phyloP scores from a whole-genome alignment of 768 basidiomycete genomes.

The Kwoniella dejecticola region DNA sequence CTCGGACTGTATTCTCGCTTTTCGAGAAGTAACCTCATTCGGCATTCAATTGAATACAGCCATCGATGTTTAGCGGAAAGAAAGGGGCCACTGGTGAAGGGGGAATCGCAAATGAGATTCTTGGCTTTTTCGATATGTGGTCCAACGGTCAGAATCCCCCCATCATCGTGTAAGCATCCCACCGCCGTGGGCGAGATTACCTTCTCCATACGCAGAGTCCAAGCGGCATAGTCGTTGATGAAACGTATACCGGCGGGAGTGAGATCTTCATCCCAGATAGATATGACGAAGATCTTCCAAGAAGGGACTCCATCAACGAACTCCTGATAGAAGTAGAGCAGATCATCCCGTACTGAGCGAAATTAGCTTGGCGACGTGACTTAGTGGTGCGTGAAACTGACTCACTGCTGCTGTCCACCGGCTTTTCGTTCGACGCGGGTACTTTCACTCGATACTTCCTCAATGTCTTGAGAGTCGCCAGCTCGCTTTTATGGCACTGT shows the following conservation, averaged over 20 bases:
- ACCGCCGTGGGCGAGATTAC: constrained; percentile 11
- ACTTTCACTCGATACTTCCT: constrained; percentile 4
- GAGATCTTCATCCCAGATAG: background rate
- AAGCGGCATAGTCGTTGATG: constrained; percentile 7
- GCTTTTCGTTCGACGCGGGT: constrained; percentile 3
- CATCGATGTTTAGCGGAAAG: constrained; percentile 5
- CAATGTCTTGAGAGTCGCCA: constrained; percentile 23
- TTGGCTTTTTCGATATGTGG: background rate
- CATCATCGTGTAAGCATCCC: background rate
- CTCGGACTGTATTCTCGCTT: background rate
- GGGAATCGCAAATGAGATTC: background rate
- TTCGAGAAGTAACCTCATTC: background rate
- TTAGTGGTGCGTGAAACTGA: background rate
- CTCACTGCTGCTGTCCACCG: background rate
- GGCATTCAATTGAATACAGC: constrained; percentile 10
- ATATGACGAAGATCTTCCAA: background rate
- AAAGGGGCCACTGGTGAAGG: constrained; percentile 1
- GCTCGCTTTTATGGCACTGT: constrained; percentile 18
- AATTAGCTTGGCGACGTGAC: too few species aligned
- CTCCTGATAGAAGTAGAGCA: constrained; percentile 12
- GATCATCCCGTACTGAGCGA: background rate
- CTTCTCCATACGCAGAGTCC: constrained; percentile 8
- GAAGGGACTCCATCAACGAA: background rate
- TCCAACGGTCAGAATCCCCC: background rate
- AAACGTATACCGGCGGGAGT: background rate